Conservation (phyloP, 2,329 filamentous ascomycete genomes). For the Ophiostoma australiae region DNA sequence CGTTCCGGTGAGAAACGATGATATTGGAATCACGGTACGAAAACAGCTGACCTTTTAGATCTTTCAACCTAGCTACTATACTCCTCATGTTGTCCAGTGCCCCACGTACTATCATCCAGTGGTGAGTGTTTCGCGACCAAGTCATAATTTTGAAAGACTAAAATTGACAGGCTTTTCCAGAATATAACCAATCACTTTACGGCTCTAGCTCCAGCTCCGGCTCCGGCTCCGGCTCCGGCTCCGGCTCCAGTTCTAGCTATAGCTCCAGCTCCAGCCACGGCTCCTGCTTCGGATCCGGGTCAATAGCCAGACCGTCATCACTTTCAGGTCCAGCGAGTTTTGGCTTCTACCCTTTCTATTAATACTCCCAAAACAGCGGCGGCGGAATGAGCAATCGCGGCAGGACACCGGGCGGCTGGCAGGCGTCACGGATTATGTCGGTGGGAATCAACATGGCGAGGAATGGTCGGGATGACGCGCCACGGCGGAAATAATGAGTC, state of each 20-base stretch:
- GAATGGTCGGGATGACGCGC: too few species aligned
- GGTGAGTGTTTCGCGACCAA: neutral
- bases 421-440: neutral
- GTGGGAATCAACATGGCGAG: neutral
- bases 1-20: neutral
- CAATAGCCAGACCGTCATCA: too few species aligned
- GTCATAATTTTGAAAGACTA: neutral
- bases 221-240: too few species aligned
- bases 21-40: neutral
- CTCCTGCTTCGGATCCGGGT: too few species aligned
- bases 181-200: neutral
- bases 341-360: too few species aligned
- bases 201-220: neutral
- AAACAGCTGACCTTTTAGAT: neutral
- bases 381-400: neutral
- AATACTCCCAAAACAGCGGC: neutral
- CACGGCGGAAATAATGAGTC: neutral
- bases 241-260: too few species aligned
- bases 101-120: constrained; percentile 7
- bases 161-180: constrained; percentile 14
- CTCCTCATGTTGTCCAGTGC: constrained; percentile 8
- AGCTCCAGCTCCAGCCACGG: too few species aligned
- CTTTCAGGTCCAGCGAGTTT: too few species aligned
- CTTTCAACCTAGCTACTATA: neutral
- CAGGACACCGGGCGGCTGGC: neutral